Evolutionary conservation across 352 stramenopile species (phyloP).

Genomic region (Globisporangium radiosum): DNA sequence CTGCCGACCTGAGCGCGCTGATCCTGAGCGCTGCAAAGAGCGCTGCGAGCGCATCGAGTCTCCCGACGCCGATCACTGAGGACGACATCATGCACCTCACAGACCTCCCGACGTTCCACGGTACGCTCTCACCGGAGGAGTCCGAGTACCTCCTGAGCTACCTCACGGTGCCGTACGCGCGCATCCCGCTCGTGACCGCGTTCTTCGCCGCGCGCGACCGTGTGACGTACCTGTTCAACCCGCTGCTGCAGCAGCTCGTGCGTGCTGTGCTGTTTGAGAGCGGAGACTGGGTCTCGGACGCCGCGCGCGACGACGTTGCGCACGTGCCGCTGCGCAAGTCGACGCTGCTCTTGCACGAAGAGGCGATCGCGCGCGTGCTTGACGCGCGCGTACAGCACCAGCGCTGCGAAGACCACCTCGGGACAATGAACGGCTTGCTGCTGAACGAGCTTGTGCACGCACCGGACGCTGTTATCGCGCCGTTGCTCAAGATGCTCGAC

Average conservation of each 20-base stretch:
- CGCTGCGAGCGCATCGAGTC: slow-evolving; percentile 19
- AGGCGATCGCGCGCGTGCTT: slow-evolving; percentile 66
- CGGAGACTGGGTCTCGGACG: slow-evolving; percentile 73
- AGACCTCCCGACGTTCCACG: slow-evolving; percentile 95
- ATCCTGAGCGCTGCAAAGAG: slow-evolving; percentile 48
- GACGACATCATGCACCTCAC: slow-evolving; percentile 98
- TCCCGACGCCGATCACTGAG: slow-evolving; percentile 75
- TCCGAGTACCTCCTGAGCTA: slow-evolving; percentile 98
- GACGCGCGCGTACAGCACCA: slow-evolving; percentile 72
- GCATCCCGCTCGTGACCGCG: slow-evolving; percentile 95
- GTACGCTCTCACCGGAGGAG: slow-evolving; percentile 94
- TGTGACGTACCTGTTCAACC: slow-evolving; percentile 86
- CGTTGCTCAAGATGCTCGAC: slow-evolving; percentile 78
- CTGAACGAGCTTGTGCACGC: slow-evolving; percentile 98
- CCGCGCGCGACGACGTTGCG: slow-evolving; percentile 54
- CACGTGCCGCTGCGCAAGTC: slow-evolving; percentile 80
- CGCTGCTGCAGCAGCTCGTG: slow-evolving; percentile 75
- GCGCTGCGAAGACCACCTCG: slow-evolving; percentile 85
- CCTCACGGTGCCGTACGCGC: slow-evolving; percentile 97
- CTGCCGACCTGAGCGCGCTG: slow-evolving; percentile 53
- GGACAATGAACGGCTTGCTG: slow-evolving; percentile 94
- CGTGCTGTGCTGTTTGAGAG: slow-evolving; percentile 88
- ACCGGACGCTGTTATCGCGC: slow-evolving; percentile 79
- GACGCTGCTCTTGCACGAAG: slow-evolving; percentile 72
- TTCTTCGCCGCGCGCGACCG: slow-evolving; percentile 94